Conservation (phyloP, 163 green algal species). For the Picocystis sp. region DNA sequence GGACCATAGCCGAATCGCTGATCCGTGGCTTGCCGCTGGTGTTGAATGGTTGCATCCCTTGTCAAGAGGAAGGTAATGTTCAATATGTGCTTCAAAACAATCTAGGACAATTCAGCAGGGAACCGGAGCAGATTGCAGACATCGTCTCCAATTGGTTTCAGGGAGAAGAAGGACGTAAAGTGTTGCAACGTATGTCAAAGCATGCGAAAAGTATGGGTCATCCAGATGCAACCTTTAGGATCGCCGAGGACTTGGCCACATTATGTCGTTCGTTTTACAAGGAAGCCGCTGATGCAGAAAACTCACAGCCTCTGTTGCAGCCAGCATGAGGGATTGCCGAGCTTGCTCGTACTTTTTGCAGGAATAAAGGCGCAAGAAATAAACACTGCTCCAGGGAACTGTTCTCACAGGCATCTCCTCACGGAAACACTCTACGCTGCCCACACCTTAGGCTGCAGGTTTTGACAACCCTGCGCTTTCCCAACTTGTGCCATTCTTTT, state of each 20-base stretch:
- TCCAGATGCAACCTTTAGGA: slow-evolving; percentile 31
- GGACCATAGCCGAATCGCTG: slow-evolving; percentile 92
- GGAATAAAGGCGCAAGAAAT: no score
- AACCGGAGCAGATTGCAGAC: slow-evolving; percentile 57
- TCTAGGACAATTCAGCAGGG: slow-evolving; percentile 65
- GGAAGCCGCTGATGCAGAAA: no score
- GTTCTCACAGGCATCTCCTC: no score
- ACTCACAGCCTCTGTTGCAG: no score
- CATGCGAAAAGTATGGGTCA: slow-evolving; percentile 23
- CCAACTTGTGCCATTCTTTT: no score
- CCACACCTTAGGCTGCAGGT: no score
- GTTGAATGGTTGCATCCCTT: slow-evolving; percentile 86
- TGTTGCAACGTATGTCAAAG: slow-evolving; percentile 20
- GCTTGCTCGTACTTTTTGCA: no score
- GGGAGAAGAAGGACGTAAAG: slow-evolving; percentile 17
- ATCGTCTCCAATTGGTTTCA: slow-evolving; percentile 64
- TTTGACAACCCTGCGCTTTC: no score
- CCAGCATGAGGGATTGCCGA: no score
- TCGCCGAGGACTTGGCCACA: slow-evolving; percentile 34
- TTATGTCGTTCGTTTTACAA: slow-evolving; percentile 8
- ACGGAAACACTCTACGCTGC: no score
- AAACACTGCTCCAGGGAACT: no score
- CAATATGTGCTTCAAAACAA: slow-evolving; percentile 83
- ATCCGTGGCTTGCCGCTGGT: slow-evolving; percentile 87
- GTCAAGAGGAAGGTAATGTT: slow-evolving; percentile 85